Evolutionary conservation across 495 filamentous ascomycete species (phyloP), one percentile per base, ranked within the genome.

Genomic region (Apodospora peruviana): DNA sequence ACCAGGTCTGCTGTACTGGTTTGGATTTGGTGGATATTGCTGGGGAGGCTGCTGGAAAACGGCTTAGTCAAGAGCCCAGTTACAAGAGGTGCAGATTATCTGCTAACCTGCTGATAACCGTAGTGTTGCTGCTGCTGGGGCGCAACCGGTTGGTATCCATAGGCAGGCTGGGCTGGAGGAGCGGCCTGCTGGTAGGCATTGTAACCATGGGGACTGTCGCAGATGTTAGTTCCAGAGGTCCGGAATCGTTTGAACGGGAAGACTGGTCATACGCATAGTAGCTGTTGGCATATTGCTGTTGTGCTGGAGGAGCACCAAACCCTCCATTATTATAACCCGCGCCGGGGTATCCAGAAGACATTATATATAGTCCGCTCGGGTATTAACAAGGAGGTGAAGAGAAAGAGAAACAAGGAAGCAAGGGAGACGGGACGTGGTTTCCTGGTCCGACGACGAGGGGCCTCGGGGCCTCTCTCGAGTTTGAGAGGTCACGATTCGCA

Each of bases 71-170:
- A 19, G 1, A 24, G 14, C 32, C 9, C 52, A n/a, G 20, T 48
- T 40, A 8, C 8, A 16, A 16, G 25, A 20, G 3, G 38, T 12
- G 10, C 12, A 45, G 52, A 29, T 51, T 38, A 51, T 32, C 23
- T 40, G 36, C 19, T 17, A 35, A 57, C 58, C 48, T 65, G 51
- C 37, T 48, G 51, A 47, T 66, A 64, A 40, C 60, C 62, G 53
- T 61, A 71, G 45, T 55, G 59, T 40, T 67, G 68, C 24, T 65
- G 72, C 19, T 64, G 66, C 2, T 61, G 69, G 47, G 77, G 72
- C 19, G 65, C 65, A 2, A 61, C 68, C 48, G 77, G 74, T 39
- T 71, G 67, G 52, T 77, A 80, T 39, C 67, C 67, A 56, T 73
- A 75, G 56, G 68, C 70, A 21, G 68, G 73, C 21, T 37, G 48